Evolutionary conservation across 192 early-diverging fungal species (phyloP), one percentile per base, ranked within the genome.

Genomic region (Entomortierella lignicola): DNA sequence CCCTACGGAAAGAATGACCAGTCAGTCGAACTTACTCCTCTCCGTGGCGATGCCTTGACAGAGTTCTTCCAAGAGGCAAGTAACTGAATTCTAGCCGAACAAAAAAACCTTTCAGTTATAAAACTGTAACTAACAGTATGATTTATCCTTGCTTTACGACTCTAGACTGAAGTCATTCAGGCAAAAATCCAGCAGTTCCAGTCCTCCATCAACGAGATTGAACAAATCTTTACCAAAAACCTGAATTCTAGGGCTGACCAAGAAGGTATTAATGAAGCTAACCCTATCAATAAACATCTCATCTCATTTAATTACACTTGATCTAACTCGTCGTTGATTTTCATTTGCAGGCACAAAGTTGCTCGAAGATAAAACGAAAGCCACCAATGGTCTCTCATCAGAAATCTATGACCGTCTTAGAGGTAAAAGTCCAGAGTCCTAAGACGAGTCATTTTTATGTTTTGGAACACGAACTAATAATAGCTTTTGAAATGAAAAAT

Each of bases 161-260:
- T 27, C 26, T 56, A 79, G 75, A 79, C 75, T 55, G 75, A 79
- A 43, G 75, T 79, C 21, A 79, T 79, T 32, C 69, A 69, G 0
- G 37, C 61, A 25, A 79, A 79, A 57, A 79, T 79, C 26, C 75
- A 70, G n/a, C 68, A 65, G 57, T 79, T 79, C 63, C 75, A 79
- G 42, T 1, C 56, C 34, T 61, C 48, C 32, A 70, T 79, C 67
- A 70, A 52, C 51, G 75, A 79, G 26, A 47, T 79, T 13, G 75
- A 79, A 21, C 75, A 79, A 37, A 61, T 79, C 44, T 77, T 69
- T 44, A 39, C n/a, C 42, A 48, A 43, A n/a, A 77, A 66, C 15
- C 50, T 70, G 34, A 79, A 55, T 55, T 42, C 44, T 60, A 31
- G 30, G 30, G n/a, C 56, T 23, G 26, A 29, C 42, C 47, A 26